Base-by-base conservation (phyloP, 129 eudicot genomes). In the Flaveria robusta region DNA sequence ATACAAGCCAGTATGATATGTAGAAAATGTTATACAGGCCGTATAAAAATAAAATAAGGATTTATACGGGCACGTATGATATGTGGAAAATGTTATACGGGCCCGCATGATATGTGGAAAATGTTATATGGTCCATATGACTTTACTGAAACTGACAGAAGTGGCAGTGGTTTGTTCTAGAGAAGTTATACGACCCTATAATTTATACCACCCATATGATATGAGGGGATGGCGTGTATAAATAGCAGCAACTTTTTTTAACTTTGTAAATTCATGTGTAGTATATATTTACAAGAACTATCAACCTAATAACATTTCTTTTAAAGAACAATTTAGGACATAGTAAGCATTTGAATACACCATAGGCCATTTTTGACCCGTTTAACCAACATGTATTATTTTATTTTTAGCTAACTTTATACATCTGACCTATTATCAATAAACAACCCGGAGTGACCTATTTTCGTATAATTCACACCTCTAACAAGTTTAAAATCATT, bases 181-280 rank as follows among this genome's bases (percentile, higher is more conserved):
- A 50, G 19, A 34, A 34, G 39, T 34, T 34, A 34, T 34, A 34
- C 39, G 7, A 5, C 7, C 37, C 7, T 5, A 34, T 34, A 50
- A 50, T 4, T 16, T 16, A 4, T n/a, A 52, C 24, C 11, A 24
- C 59, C 11, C 10, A 0, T 52, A 52, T 18, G 24, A 52, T 52
- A 52, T 56, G 31, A 20, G 64, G 6, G 15, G 29, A 27, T 22
- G 64, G 64, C 22, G 63, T 52, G 59, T 52, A 18, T 22, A 23
- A 1, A 7, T 52, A 18, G 60, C 24, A 18, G 23, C 60, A 49
- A 7, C 54, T n/a, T 49, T 49, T 49, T 49, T 10, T 22, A 58
- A 58, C 24, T 58, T 58, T 58, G 16, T 58, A 58, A 58, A 14
- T 58, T 58, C 65, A 58, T 58, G 65, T 58, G 23, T 58, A 26